Evolutionary conservation across 306 rosid species (phyloP).

Genomic region (Vachellia pachyceras): DNA sequence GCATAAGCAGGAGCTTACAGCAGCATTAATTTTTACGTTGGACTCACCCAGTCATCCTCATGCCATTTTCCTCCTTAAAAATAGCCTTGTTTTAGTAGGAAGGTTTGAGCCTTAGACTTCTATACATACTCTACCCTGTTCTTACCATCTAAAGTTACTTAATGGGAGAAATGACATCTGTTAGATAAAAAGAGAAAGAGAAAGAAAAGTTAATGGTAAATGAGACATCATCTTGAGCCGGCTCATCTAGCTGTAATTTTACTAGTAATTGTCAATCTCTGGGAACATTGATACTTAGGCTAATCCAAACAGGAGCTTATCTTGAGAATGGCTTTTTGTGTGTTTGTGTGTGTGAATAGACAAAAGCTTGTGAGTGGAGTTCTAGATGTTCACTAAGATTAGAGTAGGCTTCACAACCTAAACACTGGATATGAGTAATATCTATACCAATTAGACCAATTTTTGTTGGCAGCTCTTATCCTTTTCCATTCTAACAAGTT

Average conservation of each 20-base stretch:
- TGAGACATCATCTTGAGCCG: not conserved
- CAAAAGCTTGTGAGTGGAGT: not conserved
- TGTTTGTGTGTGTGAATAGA: not conserved
- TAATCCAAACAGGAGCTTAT: not conserved
- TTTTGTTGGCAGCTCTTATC: not conserved
- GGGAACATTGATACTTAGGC: not conserved
- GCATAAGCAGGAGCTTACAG: not conserved
- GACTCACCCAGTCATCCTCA: not conserved
- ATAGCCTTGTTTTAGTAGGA: not conserved
- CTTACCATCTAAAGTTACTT: not conserved
- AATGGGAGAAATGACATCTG: not conserved
- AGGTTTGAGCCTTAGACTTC: not conserved
- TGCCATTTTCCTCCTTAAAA: not conserved
- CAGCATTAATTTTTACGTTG: not conserved
- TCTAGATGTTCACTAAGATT: not conserved
- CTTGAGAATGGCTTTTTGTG: not conserved
- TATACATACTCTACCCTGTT: not conserved
- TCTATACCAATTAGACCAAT: not conserved
- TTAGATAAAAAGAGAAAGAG: not conserved
- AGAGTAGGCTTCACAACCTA: not conserved
- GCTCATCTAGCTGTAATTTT: not conserved
- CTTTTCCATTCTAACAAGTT: not conserved
- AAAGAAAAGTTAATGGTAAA: not conserved
- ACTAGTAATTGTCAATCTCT: not conserved
- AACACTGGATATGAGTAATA: not conserved